Percentiles rank a stretch among this genome's conserved stretches.
These are phyloP conservation scores for Garcia nutans DNA, from an alignment of 345 rosid species.

Conservation along the genomic window DNA sequence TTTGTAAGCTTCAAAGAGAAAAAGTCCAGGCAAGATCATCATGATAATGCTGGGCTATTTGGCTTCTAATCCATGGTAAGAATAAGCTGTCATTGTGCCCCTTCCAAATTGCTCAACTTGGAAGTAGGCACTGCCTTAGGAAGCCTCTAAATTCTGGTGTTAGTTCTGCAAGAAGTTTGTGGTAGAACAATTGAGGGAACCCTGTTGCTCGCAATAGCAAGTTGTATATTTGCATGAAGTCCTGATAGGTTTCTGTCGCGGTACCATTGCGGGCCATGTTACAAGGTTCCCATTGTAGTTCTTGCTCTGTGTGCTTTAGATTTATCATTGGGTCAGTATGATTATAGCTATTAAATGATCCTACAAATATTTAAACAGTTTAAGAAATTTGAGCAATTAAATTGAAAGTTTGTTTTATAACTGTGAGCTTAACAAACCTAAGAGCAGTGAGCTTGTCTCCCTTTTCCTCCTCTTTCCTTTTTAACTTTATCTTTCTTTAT, in stretches of 20 bases:
- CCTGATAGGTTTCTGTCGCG: background rate
- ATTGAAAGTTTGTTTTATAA: too few relatives aligned
- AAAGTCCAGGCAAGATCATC: background rate
- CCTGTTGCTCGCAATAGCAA: background rate
- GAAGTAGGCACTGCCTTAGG: too few relatives aligned
- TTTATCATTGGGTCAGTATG: background rate
- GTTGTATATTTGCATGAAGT: background rate
- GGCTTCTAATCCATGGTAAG: background rate
- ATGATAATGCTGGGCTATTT: background rate
- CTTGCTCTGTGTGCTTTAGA: background rate
- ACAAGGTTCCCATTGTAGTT: background rate
- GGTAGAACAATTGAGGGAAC: too few relatives aligned
- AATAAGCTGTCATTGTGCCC: background rate
- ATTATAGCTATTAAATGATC: background rate
- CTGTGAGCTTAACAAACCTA: background rate
- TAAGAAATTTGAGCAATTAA: too few relatives aligned
- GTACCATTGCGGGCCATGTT: too few relatives aligned
- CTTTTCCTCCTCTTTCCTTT: too few relatives aligned
- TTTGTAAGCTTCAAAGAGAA: background rate
- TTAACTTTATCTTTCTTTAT: background rate
- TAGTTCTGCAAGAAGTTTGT: background rate
- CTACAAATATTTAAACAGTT: background rate
- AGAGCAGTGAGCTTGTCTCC: background rate
- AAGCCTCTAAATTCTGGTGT: background rate
- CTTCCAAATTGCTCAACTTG: background rate